Base-by-base conservation (phyloP, 2,329 filamentous ascomycete genomes). In the Lachnellula hyalina region DNA sequence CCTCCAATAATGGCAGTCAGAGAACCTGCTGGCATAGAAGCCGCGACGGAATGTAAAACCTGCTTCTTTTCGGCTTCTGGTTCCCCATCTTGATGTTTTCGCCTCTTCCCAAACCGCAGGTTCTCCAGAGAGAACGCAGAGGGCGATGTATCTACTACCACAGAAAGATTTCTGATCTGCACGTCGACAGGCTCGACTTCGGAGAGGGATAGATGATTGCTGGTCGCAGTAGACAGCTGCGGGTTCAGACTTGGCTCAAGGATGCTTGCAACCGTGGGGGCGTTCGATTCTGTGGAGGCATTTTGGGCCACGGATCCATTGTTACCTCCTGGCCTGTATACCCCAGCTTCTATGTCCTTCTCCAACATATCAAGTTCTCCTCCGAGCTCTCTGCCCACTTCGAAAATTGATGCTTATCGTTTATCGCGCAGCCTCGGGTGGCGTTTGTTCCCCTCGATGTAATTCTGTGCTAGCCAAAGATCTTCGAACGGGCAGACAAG, bases 1-100 rank as follows among this genome's bases (percentile, higher is more conserved):
- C 86, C 86, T 9, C 87, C 87, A 54, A 91, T 83, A 51, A 91
- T 90, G 8, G 87, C 87, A 0, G 86, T 90, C 41, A 92, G 70
- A 3, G 82, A 86, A 3, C 87, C 86, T 7, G 81, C 77, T 3
- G 76, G 75, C 67, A 90, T 79, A 23, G 82, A 77, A 2, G 85
- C 85, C 59, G 79, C 80, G 46, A 90, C 80, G 32, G 80, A 78
- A 51, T 84, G 74, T 9, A 91, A 72, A 11, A 91, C 80, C 5
- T 73, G 69, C 64, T 82, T 82, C 55, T 56, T 61, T 38, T 60
- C 56, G 2, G 71, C 70, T 6, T 63, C 65, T 2, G 73, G 66
- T 1, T 61, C 62, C 4, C 71, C 74, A 59, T 71, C 49, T 57
- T 64, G 54, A 32, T 53, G 47, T 53, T 55, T 47, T 49, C 58